These are phyloP conservation scores for Fusarium duplospermum DNA, from an alignment of 2,329 filamentous ascomycete genomes.

Conservation along the genomic window DNA sequence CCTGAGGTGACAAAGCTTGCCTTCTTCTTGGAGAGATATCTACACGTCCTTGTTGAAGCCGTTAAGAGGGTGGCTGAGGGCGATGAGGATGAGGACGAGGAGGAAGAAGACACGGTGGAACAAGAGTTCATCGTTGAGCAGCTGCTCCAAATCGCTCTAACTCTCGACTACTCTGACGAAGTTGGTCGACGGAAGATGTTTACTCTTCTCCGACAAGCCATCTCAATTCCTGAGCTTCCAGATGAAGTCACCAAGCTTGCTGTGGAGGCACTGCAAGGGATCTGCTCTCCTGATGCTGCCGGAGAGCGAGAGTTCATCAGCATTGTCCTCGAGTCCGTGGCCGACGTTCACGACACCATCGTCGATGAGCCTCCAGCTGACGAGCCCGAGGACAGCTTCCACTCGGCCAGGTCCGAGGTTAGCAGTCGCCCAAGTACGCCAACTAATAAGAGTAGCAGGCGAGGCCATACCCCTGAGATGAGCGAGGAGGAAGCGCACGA, in stretches of 20 bases:
- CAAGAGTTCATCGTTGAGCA: conserved; percentile 97
- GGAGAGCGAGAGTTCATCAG: conserved; percentile 87
- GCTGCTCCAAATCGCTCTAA: conserved; percentile 89
- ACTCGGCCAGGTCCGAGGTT: conserved; percentile 89
- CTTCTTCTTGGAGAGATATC: conserved; percentile 85
- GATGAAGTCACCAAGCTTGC: conserved; percentile 93
- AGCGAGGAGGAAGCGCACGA: conserved; percentile 74
- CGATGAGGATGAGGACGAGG: conserved; percentile 65
- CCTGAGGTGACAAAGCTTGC: conserved; percentile 94
- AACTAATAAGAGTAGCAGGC: conserved; percentile 59
- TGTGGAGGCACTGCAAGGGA: conserved; percentile 82
- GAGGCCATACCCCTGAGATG: conserved; percentile 55
- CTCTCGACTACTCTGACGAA: conserved; percentile 97
- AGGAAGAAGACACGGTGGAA: conserved; percentile 87
- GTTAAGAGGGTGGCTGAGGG: conserved; percentile 68
- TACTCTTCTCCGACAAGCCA: conserved; percentile 83
- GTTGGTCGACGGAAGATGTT: conserved; percentile 97
- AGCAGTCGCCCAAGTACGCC: conserved; percentile 73
- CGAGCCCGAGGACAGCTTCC: conserved; percentile 80
- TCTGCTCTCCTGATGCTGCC: conserved; percentile 79
- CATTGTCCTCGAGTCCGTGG: conserved; percentile 90
- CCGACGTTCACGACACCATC: conserved; percentile 96
- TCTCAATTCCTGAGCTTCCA: conserved; percentile 88
- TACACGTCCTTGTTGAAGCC: conserved; percentile 74
- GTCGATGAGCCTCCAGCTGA: conserved; percentile 73